Evolutionary conservation across 2,329 filamentous ascomycete species (phyloP), one percentile per base, ranked within the genome.

Genomic region (Colletotrichum liriopes): DNA sequence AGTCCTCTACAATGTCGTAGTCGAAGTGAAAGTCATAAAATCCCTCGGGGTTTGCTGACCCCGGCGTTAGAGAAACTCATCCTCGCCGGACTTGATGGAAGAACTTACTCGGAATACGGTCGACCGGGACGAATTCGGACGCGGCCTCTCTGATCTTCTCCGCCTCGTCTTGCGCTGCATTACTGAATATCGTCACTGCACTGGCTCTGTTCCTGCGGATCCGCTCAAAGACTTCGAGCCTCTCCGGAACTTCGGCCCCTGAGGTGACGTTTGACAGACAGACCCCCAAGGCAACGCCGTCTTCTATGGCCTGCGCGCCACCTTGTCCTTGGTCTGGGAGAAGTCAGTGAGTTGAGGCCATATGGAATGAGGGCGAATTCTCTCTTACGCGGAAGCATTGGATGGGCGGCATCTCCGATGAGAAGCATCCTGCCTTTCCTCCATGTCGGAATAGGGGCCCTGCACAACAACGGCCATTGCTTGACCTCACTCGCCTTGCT

Each of bases 151-250:
- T 72, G 11, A 82, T 79, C 52, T 78, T 76, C 41, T 77, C 72
- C 0, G 77, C 67, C 64, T 82, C 77, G 45, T 82, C 81, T 43
- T 80, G 78, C 1, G 81, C 83, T 1, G 80, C 80, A 54, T 84
- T 82, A 54, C 80, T 82, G 65, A 85, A 78, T 39, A 85, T 78
- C 54, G 84, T 82, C 29, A 84, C 79, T 1, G 76, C 79, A 20
- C 80, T 80, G 2, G 81, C 79, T 26, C 81, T 71, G 56, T 79
- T 78, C 18, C 77, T 71, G 0, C 79, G 77, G 9, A 79, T 65
- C 1, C 63, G 61, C 20, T 77, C 75, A 41, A 79, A 81, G 5
- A 79, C 45, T 14, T 71, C 52, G 3, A 81, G 65, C 5, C 79
- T 74, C n/a, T 70, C 58, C 11, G 73, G 65, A 11, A 81, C 74